These are phyloP conservation scores for Russula ochroleuca DNA, from an alignment of 768 basidiomycete species.

Conservation along the genomic window DNA sequence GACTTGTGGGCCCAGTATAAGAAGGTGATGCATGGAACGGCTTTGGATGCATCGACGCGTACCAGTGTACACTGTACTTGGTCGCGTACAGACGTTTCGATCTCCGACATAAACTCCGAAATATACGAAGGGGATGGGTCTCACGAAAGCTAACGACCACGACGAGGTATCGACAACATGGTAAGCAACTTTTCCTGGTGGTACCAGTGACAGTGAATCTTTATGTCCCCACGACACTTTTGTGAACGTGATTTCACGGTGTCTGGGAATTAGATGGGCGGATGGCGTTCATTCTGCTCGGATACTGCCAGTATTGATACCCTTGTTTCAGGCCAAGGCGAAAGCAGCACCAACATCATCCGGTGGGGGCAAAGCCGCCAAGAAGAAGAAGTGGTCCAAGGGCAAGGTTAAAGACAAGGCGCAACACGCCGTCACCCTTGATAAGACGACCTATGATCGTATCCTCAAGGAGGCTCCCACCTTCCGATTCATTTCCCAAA, in stretches of 20 bases:
- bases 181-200: constrained; percentile 30
- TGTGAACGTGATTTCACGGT: constrained; percentile 7
- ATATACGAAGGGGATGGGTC: no score
- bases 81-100: no score
- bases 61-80: no score
- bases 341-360: constrained; percentile 65
- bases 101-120: no score
- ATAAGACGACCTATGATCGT: constrained; percentile 89
- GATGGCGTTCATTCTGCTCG: constrained; percentile 28
- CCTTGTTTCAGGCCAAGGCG: constrained; percentile 44
- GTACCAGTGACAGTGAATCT: constrained; percentile 1
- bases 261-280: constrained; percentile 25
- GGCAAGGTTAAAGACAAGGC: constrained; percentile 99
- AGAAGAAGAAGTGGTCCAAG: constrained; percentile 99
- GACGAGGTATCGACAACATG: constrained; percentile 34
- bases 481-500: constrained; percentile 97
- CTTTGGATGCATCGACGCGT: no score
- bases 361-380: constrained; percentile 81
- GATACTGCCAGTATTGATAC: constrained; percentile 31
- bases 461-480: constrained; percentile 98
- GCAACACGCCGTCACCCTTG: constrained; percentile 90
- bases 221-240: constrained; percentile 6
- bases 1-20: constrained; percentile 71
- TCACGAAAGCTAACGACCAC: constrained; percentile 25
- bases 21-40: no score